Base-by-base conservation (phyloP, 306 rosid genomes). In the Rosa lucieae region DNA sequence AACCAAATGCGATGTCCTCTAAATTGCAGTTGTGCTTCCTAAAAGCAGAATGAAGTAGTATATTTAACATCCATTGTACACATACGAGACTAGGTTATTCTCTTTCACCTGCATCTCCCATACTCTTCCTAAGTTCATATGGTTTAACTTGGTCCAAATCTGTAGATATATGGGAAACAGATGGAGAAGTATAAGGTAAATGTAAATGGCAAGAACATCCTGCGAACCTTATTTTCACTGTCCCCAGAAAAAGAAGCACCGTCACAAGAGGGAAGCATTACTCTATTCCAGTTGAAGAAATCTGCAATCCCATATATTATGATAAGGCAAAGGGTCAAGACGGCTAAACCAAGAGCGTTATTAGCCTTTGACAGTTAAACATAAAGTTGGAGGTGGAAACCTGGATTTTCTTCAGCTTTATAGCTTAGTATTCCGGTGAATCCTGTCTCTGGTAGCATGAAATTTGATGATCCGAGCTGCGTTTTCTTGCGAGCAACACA, bases 221-320 rank as follows among this genome's bases (percentile, higher is more conserved):
- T 29, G 32, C 37, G 37, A 32, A 90, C 97, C 96, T 83, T 78
- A 78, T 87, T 75, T 72, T 91, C 91, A 58, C 82, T 39, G 72
- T 91, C 97, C 63, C 98, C 97, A 44, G 92, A 26, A 70, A 91
- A 93, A 40, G 98, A 93, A 72, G 94, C 94, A 21, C 97, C 98
- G n/a, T 93, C 97, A 74, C 98, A 93, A 66, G 91, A 93, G 49
- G 94, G 94, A 82, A 93, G 84, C 86, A 87, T 86, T 51, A 88
- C 92, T 86, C 93, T 84, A 73, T 91, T 93, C 97, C 97, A 91
- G 80, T 89, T 91, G 89, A 80, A 91, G 84, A 93, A 91, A 77
- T 91, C 98, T 93, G 86, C 85, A 79, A 82, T 43, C 40, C 65
- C 43, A 46, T 51, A 47, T 67, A 46, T 53, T 61, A 40, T 59